Conservation (phyloP, 2,329 filamentous ascomycete genomes). For the Metarhizium album region DNA sequence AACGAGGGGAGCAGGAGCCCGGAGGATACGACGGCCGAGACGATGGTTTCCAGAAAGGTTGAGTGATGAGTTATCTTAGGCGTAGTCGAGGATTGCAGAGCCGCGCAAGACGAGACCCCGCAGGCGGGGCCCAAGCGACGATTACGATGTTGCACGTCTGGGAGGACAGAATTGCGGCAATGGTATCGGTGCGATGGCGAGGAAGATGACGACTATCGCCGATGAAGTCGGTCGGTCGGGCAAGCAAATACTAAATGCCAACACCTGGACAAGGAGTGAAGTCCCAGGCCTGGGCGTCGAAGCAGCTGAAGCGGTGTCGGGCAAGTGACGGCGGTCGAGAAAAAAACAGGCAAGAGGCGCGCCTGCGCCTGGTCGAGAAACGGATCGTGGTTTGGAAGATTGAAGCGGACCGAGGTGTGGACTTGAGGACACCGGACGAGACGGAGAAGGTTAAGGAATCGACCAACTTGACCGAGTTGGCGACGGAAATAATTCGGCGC, state of each 20-base stretch:
- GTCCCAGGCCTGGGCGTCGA: no score
- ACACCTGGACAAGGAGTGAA: background rate
- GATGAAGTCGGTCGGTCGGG: background rate
- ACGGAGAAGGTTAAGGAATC: no score
- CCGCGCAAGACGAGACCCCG: constrained; percentile 6
- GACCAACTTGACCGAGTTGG: no score
- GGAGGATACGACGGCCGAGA: background rate
- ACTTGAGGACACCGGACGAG: background rate
- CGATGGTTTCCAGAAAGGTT: background rate
- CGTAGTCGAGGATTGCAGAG: background rate
- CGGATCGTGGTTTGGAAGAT: background rate
- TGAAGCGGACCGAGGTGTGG: background rate
- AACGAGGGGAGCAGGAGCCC: background rate
- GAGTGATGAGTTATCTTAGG: background rate
- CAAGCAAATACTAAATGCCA: no score
- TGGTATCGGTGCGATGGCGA: background rate
- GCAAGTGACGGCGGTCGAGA: no score
- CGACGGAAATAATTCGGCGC: no score
- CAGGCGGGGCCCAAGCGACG: constrained; percentile 6
- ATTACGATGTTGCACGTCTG: background rate
- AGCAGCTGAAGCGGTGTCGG: no score
- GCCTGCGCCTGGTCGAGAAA: background rate
- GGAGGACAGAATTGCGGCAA: background rate
- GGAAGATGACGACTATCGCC: background rate
- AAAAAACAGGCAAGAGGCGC: no score